phyloP scores from a whole-genome alignment of 441 rosid genomes.

The Aleurites moluccanus region DNA sequence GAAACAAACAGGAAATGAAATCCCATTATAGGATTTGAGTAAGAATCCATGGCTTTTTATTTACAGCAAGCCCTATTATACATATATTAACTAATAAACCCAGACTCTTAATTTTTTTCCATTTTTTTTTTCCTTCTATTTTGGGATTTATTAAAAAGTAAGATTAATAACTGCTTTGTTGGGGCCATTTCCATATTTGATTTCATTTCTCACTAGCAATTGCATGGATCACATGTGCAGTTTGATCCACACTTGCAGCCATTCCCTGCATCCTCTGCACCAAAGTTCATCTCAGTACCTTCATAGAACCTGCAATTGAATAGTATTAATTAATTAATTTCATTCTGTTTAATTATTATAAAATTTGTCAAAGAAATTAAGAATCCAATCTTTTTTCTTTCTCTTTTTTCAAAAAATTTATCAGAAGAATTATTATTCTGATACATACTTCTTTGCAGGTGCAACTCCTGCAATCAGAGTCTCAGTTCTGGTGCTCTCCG shows the following conservation, averaged over 20 bases:
- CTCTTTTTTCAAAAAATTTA: not conserved
- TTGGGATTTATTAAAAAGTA: not conserved
- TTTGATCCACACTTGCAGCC: constrained; percentile 77
- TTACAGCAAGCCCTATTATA: not conserved
- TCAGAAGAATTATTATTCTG: too few relatives aligned
- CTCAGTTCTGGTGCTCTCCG: constrained; percentile 41
- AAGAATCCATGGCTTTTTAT: constrained; percentile 4
- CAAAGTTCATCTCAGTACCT: constrained; percentile 46
- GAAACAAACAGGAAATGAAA: not conserved
- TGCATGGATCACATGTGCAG: constrained; percentile 86
- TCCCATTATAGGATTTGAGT: constrained; percentile 15
- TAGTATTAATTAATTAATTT: too few relatives aligned
- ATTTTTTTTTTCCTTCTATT: too few relatives aligned
- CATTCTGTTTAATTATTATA: not conserved
- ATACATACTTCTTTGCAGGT: constrained; percentile 42
- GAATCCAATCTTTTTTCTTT: not conserved
- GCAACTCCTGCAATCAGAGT: constrained; percentile 48
- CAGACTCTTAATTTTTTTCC: not conserved
- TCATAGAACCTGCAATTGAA: constrained; percentile 25
- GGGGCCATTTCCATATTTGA: not conserved
- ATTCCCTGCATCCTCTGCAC: constrained; percentile 44
- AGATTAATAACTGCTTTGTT: constrained; percentile 18
- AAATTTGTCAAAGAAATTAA: not conserved
- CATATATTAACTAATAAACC: not conserved
- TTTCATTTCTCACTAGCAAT: constrained; percentile 52